These are phyloP conservation scores for Suillus spraguei DNA, from an alignment of 768 basidiomycete genomes.

Conservation along the genomic window DNA sequence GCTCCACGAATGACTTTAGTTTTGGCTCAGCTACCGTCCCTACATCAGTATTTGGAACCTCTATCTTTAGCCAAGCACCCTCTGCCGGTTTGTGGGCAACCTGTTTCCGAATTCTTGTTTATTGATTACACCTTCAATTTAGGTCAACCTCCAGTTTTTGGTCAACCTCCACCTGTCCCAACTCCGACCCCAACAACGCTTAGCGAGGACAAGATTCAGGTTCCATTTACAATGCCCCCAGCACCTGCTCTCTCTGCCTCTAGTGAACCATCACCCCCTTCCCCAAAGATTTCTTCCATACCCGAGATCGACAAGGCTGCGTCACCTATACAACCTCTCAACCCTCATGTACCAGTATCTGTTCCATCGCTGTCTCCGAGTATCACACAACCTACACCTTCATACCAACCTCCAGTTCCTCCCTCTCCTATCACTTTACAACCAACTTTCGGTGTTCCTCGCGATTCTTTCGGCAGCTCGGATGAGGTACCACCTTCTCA, in stretches of 20 bases:
- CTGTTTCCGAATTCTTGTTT: background rate
- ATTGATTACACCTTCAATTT: conserved; percentile 1
- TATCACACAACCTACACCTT: background rate
- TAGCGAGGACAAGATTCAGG: background rate
- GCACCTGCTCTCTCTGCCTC: no score
- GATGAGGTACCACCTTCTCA: conserved; percentile 19
- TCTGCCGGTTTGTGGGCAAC: conserved; percentile 5
- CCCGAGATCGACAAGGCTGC: background rate
- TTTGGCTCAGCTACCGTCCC: conserved; percentile 8
- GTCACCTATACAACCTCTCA: conserved; percentile 14
- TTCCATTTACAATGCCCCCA: background rate
- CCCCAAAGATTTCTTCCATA: background rate
- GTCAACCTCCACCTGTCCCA: background rate
- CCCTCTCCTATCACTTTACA: conserved; percentile 13
- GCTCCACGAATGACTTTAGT: conserved; percentile 13
- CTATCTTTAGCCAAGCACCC: background rate
- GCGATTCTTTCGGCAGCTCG: conserved; percentile 1
- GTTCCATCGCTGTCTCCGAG: conserved; percentile 1
- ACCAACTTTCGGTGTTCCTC: conserved; percentile 10
- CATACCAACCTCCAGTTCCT: conserved; percentile 21
- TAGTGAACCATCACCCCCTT: background rate
- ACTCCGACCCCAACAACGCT: background rate
- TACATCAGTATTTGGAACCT: conserved; percentile 15
- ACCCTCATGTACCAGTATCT: conserved; percentile 24
- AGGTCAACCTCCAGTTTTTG: conserved; percentile 1